Evolutionary conservation across 768 basidiomycete genomes (phyloP).

Genomic region (Austroboletus eburneus): DNA sequence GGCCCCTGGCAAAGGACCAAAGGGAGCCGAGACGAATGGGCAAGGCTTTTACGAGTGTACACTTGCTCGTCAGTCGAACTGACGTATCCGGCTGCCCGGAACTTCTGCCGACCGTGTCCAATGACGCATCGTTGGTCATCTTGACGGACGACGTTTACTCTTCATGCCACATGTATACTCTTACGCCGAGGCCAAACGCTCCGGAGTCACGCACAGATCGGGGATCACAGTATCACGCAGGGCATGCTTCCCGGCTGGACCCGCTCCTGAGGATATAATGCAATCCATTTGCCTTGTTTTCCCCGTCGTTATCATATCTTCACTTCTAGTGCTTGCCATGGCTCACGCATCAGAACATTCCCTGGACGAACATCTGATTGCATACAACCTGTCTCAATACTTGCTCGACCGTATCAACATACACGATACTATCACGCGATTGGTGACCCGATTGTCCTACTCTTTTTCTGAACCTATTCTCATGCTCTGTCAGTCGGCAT

Average conservation of each 20-base stretch:
- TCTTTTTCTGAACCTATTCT: neutral
- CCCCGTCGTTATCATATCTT: neutral
- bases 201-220: too few species aligned
- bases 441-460: conserved; percentile 14
- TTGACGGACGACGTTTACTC: conserved; percentile 2
- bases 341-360: conserved; percentile 7
- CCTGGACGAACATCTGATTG: conserved; percentile 4
- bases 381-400: conserved; percentile 20
- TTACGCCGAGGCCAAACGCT: neutral
- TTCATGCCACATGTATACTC: conserved; percentile 6
- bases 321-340: neutral
- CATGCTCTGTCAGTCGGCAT: conserved; percentile 13
- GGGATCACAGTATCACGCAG: neutral
- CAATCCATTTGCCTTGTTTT: neutral
- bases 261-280: conserved; percentile 12
- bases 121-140: neutral
- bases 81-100: conserved; percentile 15
- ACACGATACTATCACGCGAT: conserved; percentile 24
- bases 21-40: neutral
- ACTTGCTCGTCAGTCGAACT: neutral
- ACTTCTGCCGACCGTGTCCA: neutral
- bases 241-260: conserved; percentile 2
- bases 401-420: conserved; percentile 25
- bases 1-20: too few species aligned
- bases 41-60: too few species aligned